Evolutionary conservation across 371 early-diverging fungal species (phyloP).

Genomic region (Saksenaea vasiformis): DNA sequence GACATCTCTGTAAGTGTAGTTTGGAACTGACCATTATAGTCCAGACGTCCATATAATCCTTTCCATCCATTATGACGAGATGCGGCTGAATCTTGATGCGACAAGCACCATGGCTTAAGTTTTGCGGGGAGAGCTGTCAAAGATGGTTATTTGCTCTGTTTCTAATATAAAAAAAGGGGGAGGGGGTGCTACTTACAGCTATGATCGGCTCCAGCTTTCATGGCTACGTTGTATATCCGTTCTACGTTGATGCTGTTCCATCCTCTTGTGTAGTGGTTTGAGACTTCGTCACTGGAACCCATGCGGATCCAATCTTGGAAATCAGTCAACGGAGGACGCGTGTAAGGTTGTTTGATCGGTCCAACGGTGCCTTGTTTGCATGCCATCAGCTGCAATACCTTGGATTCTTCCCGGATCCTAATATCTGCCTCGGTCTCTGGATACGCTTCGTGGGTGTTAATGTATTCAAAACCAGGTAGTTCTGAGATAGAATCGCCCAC

Average conservation of each 20-base stretch:
- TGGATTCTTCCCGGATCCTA: not conserved
- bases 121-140: constrained; percentile 43
- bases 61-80: constrained; percentile 56
- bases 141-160: not conserved
- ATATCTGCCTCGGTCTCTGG: constrained; percentile 25
- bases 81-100: constrained; percentile 46
- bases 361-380: constrained; percentile 28
- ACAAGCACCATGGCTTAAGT: constrained; percentile 55
- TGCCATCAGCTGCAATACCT: constrained; percentile 6
- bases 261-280: constrained; percentile 48
- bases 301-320: constrained; percentile 48
- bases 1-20: constrained; percentile 56
- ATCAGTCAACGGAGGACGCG: constrained; percentile 41
- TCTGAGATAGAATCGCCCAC: constrained; percentile 62
- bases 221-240: constrained; percentile 45
- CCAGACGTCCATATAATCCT: constrained; percentile 55
- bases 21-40: constrained; percentile 49
- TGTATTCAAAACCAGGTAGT: constrained; percentile 62
- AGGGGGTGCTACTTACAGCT: constrained; percentile 29
- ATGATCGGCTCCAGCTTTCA: constrained; percentile 57
- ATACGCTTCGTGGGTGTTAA: constrained; percentile 43
- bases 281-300: constrained; percentile 18
- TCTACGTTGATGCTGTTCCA: constrained; percentile 46
- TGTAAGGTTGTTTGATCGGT: constrained; percentile 30
- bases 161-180: not conserved